phyloP scores from a whole-genome alignment of 805 yeast species.

The Ogataea thermomethanolica region DNA sequence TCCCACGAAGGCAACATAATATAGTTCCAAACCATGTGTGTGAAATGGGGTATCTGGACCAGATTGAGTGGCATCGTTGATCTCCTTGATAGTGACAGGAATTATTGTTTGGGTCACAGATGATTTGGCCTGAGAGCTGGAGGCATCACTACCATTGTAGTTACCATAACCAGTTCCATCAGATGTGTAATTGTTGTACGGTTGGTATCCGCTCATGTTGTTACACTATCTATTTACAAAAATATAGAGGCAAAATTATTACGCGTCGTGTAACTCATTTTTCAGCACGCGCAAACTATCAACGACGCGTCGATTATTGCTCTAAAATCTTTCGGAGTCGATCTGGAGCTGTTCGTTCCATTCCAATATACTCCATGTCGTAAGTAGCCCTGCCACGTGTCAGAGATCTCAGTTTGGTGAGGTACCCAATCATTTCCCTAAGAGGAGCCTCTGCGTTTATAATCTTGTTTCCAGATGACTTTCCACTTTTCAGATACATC shows the following conservation, averaged over 20 bases:
- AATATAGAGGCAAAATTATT: slow-evolving; percentile 8
- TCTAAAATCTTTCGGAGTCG: slow-evolving; percentile 38
- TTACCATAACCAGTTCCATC: slow-evolving; percentile 38
- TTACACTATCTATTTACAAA: slow-evolving; percentile 5
- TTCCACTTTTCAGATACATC: slow-evolving; percentile 28
- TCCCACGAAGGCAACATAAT: slow-evolving; percentile 64
- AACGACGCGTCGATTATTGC: slow-evolving; percentile 10
- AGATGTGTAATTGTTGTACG: slow-evolving; percentile 34
- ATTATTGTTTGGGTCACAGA: slow-evolving; percentile 37
- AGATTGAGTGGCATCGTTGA: slow-evolving; percentile 56
- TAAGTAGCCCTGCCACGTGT: slow-evolving; percentile 89
- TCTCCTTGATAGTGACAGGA: slow-evolving; percentile 75
- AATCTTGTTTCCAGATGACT: slow-evolving; percentile 41
- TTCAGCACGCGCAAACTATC: slow-evolving; percentile 1
- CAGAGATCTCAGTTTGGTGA: slow-evolving; percentile 69
- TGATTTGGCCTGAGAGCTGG: slow-evolving; percentile 22
- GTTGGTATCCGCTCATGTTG: slow-evolving; percentile 34
- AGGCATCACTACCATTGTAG: slow-evolving; percentile 20
- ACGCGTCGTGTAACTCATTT: slow-evolving; percentile 7
- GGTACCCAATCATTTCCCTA: slow-evolving; percentile 86
- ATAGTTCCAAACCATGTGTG: slow-evolving; percentile 56
- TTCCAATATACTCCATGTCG: slow-evolving; percentile 72
- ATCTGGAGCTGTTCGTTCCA: slow-evolving; percentile 61
- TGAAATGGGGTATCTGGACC: slow-evolving; percentile 68
- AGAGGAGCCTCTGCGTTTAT: slow-evolving; percentile 82